A percentile compares a stretch with the other conserved stretches of the same genome.
Conservation (phyloP, 75 land plant species). For the Sequoia sempervirens region DNA sequence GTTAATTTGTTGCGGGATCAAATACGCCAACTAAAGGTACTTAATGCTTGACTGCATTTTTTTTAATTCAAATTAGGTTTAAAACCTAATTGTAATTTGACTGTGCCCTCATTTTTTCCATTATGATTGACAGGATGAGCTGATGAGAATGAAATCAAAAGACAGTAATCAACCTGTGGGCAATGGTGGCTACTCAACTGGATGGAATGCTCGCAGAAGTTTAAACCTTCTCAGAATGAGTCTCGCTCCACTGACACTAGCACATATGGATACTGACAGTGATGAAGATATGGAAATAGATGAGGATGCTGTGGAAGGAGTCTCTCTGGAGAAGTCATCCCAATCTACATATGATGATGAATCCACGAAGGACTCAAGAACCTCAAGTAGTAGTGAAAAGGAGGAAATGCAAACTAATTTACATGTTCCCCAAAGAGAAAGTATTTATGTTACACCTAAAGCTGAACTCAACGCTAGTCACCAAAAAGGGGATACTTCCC, state of each 20-base stretch:
- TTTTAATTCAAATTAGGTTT: background rate
- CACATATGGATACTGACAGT: constrained; percentile 37
- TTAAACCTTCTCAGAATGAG: constrained; percentile 65
- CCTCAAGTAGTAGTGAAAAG: constrained; percentile 12
- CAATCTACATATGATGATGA: constrained; percentile 25
- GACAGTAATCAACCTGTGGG: constrained; percentile 4
- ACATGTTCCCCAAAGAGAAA: constrained; percentile 16
- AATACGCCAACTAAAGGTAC: constrained; percentile 79
- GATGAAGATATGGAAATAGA: constrained; percentile 51
- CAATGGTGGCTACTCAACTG: constrained; percentile 34
- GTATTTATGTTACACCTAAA: background rate
- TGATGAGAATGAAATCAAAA: constrained; percentile 57
- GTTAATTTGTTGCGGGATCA: constrained; percentile 69
- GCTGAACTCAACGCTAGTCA: background rate
- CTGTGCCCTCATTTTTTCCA: background rate
- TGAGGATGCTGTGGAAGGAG: constrained; percentile 50
- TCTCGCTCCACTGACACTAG: constrained; percentile 55
- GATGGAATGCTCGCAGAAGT: constrained; percentile 65
- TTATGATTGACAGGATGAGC: constrained; percentile 61
- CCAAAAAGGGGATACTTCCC: background rate
- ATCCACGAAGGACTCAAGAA: constrained; percentile 4
- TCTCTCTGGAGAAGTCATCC: constrained; percentile 20
- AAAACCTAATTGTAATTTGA: background rate
- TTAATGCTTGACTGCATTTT: constrained; percentile 1
- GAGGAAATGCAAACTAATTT: constrained; percentile 5